phyloP scores from a whole-genome alignment of 805 yeast species.

The Millerago galiae region DNA sequence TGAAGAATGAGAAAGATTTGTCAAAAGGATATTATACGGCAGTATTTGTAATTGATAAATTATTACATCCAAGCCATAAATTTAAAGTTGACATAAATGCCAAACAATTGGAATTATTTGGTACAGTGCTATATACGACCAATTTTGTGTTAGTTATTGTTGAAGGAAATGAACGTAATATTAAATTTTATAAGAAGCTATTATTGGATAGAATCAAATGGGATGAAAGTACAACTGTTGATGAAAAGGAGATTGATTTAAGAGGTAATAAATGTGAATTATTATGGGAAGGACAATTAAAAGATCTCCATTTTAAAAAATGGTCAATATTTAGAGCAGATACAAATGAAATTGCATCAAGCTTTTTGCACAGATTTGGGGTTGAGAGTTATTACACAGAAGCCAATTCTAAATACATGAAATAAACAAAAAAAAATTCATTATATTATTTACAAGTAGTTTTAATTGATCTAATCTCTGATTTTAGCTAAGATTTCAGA shows the following conservation, averaged over 20 bases:
- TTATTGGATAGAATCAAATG: conserved; percentile 61
- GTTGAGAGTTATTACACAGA: conserved; percentile 57
- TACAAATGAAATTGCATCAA: conserved; percentile 42
- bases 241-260: conserved; percentile 30
- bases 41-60: conserved; percentile 50
- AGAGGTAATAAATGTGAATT: conserved; percentile 38
- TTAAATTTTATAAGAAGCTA: conserved; percentile 58
- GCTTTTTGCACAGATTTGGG: conserved; percentile 42
- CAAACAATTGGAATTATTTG: conserved; percentile 59
- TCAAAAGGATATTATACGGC: conserved; percentile 46
- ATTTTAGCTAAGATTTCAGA: conserved; percentile 93
- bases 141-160: conserved; percentile 53
- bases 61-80: conserved; percentile 59
- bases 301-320: conserved; percentile 46
- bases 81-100: conserved; percentile 80
- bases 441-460: conserved; percentile 1
- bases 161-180: conserved; percentile 64
- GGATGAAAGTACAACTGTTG: conserved; percentile 41
- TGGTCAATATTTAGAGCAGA: conserved; percentile 63
- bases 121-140: conserved; percentile 41
- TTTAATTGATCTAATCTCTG: conserved; percentile 37
- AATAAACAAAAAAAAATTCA: not conserved
- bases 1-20: conserved; percentile 43
- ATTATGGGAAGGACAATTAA: conserved; percentile 69
- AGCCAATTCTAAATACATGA: conserved; percentile 10